Evolutionary conservation across 768 basidiomycete genomes (phyloP).

Genomic region (Russula earlei): DNA sequence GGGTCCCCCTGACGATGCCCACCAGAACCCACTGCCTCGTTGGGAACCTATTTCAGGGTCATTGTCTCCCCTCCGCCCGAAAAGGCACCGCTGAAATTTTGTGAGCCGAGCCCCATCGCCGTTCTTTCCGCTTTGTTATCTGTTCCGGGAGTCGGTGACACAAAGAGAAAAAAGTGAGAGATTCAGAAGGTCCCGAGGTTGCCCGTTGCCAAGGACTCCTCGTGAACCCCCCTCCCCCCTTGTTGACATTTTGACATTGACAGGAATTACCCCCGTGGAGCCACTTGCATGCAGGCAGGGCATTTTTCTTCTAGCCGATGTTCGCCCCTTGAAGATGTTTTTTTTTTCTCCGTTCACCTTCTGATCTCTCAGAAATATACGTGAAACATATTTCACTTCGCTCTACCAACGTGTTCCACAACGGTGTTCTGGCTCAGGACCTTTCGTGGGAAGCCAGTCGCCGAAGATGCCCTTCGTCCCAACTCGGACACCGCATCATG

Average conservation of each 20-base stretch:
- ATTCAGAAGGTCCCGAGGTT: neutral
- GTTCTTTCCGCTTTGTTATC: neutral
- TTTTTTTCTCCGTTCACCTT: neutral
- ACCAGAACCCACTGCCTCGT: no score
- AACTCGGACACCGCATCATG: no score
- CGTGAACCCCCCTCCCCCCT: neutral
- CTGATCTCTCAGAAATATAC: neutral
- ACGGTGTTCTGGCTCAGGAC: neutral
- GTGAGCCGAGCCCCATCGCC: neutral
- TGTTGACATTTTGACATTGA: neutral
- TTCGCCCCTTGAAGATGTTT: neutral
- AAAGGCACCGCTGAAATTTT: no score
- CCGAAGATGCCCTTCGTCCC: no score
- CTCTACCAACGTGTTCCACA: neutral
- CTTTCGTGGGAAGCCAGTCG: no score
- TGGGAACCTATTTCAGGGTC: no score
- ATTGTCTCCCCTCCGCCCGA: no score
- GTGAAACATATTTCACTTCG: neutral
- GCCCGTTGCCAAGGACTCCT: neutral
- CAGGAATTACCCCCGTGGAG: conserved; percentile 4
- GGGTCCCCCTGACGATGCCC: no score
- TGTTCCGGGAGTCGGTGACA: neutral
- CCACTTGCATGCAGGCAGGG: neutral
- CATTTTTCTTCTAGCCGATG: neutral
- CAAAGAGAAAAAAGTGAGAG: no score